Percentiles rank a stretch among this genome's conserved stretches.
Conservation (phyloP, 2,329 filamentous ascomycete genomes). For the Diplodia mutila region DNA sequence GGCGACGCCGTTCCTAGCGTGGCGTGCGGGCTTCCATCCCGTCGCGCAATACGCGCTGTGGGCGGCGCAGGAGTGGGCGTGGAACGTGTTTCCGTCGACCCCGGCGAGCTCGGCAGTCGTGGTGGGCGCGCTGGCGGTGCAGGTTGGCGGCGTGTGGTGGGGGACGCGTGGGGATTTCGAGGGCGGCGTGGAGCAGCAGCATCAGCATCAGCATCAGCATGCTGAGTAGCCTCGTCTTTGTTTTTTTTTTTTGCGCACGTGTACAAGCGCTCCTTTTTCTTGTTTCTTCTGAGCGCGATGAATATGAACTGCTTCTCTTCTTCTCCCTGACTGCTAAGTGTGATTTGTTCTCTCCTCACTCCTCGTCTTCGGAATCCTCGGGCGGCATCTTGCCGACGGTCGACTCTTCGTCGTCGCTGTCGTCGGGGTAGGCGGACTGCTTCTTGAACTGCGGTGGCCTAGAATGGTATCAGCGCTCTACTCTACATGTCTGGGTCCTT, state of each 20-base stretch:
- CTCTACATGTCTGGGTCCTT: background rate
- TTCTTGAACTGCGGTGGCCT: slow-evolving; percentile 83
- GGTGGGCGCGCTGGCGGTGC: slow-evolving; percentile 70
- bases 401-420: slow-evolving; percentile 75
- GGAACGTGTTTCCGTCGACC: slow-evolving; percentile 92
- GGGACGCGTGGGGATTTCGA: slow-evolving; percentile 51
- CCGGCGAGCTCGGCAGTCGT: slow-evolving; percentile 66
- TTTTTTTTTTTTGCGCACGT: background rate
- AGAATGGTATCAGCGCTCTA: background rate
- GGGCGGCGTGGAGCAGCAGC: background rate
- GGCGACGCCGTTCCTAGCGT: slow-evolving; percentile 85
- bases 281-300: background rate
- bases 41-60: slow-evolving; percentile 70
- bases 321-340: background rate
- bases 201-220: slow-evolving; percentile 30
- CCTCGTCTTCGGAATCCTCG: slow-evolving; percentile 71
- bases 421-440: slow-evolving; percentile 60
- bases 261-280: background rate
- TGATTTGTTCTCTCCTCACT: slow-evolving; percentile 29
- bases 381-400: slow-evolving; percentile 84
- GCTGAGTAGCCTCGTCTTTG: slow-evolving; percentile 37
- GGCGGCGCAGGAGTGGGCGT: slow-evolving; percentile 84
- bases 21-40: slow-evolving; percentile 73
- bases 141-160: slow-evolving; percentile 66
- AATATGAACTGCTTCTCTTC: background rate